These are phyloP conservation scores for Lonicera japonica DNA, from an alignment of 129 eudicot species.

Conservation along the genomic window DNA sequence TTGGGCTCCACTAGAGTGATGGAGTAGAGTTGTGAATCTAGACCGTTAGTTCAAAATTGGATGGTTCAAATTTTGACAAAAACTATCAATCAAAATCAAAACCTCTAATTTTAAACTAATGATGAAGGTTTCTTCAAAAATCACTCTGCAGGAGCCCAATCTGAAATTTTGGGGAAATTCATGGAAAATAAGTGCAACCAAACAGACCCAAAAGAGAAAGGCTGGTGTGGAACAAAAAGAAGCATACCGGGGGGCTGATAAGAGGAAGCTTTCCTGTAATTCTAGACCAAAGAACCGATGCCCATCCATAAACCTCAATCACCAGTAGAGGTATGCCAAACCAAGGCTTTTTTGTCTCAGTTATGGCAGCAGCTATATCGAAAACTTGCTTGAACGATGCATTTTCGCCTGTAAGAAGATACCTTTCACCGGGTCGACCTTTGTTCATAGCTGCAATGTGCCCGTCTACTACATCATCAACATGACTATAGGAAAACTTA, in stretches of 20 bases:
- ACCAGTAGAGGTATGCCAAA: constrained; percentile 52
- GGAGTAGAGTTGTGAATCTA: no score
- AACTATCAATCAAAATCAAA: no score
- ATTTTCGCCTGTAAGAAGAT: constrained; percentile 93
- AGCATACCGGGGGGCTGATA: constrained; percentile 86
- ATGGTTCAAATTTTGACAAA: no score
- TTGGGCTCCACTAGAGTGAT: no score
- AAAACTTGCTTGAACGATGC: constrained; percentile 78
- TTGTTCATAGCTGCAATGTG: constrained; percentile 67
- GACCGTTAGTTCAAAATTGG: no score
- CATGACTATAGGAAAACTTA: constrained; percentile 70
- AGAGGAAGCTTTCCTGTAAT: constrained; percentile 79
- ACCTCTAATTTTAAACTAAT: no score
- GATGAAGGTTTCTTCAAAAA: no score
- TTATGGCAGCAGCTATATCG: constrained; percentile 63
- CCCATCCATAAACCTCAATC: constrained; percentile 72
- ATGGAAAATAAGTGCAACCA: no score
- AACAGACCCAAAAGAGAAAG: neutral
- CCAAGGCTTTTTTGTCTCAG: constrained; percentile 56
- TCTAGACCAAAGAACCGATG: constrained; percentile 51
- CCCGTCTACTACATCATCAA: constrained; percentile 87
- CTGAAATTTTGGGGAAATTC: no score
- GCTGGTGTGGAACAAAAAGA: constrained; percentile 2
- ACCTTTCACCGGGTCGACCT: constrained; percentile 79
- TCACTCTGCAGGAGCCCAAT: no score